These are phyloP conservation scores for Boletus pseudo-olivaceus DNA, from an alignment of 768 basidiomycete species.

Conservation along the genomic window DNA sequence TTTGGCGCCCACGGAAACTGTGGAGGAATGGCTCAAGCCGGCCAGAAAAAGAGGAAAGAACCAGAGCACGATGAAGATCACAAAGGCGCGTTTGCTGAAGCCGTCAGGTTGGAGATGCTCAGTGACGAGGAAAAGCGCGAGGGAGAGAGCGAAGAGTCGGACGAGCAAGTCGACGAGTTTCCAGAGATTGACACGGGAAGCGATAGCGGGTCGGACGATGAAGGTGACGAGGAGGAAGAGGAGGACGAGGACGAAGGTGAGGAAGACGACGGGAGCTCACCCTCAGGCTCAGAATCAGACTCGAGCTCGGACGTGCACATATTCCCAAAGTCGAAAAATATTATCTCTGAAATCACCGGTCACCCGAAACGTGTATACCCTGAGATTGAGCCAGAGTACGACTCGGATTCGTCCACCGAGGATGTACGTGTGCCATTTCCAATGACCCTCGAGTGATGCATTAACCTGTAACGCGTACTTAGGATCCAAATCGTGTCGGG, in stretches of 20 bases:
- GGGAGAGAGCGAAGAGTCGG: constrained; percentile 38
- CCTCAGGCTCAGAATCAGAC: constrained; percentile 26
- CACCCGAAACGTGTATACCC: constrained; percentile 80
- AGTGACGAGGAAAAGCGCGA: constrained; percentile 64
- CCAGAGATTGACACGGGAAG: constrained; percentile 62
- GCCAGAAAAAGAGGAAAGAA: constrained; percentile 59
- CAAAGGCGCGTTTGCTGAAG: constrained; percentile 33
- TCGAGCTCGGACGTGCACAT: constrained; percentile 50
- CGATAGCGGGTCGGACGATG: constrained; percentile 34
- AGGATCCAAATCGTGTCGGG: constrained; percentile 95
- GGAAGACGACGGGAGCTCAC: constrained; percentile 37
- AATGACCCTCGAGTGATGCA: background rate
- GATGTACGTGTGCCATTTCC: constrained; percentile 52
- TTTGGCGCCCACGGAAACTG: constrained; percentile 27
- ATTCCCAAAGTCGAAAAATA: constrained; percentile 61
- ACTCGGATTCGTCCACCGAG: constrained; percentile 89
- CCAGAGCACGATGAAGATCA: constrained; percentile 37
- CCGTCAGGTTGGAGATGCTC: constrained; percentile 61
- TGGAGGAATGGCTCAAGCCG: constrained; percentile 34
- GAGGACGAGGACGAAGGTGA: constrained; percentile 34
- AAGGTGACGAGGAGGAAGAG: constrained; percentile 33
- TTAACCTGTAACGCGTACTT: constrained; percentile 12
- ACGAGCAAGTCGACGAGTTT: constrained; percentile 68
- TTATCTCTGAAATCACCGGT: constrained; percentile 81
- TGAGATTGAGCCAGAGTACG: constrained; percentile 87